Conservation (phyloP, 352 stramenopile genomes). For the Saprolegnia diclina region DNA sequence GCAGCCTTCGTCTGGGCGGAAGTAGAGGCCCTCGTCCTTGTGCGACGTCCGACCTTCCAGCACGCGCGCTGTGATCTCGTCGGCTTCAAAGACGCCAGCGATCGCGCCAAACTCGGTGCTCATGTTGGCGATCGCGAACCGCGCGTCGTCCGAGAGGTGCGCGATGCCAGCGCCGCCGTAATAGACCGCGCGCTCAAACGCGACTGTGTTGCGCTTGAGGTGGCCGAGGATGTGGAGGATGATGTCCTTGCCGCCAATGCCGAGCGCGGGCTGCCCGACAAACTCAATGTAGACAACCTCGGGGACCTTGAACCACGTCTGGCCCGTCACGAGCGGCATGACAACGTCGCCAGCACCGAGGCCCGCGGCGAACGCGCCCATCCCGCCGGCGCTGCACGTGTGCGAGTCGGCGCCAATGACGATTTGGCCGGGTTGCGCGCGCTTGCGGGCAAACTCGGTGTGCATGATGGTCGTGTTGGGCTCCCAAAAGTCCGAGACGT, state of each 20-base stretch:
- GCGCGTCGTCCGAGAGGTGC: slow-evolving; percentile 66
- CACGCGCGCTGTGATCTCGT: slow-evolving; percentile 64
- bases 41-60: slow-evolving; percentile 48
- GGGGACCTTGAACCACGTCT: slow-evolving; percentile 83
- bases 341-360: slow-evolving; percentile 72
- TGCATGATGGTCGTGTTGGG: slow-evolving; percentile 85
- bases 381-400: slow-evolving; percentile 68
- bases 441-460: slow-evolving; percentile 73
- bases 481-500: slow-evolving; percentile 68
- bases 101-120: slow-evolving; percentile 78
- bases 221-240: slow-evolving; percentile 74
- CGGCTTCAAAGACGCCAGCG: slow-evolving; percentile 70
- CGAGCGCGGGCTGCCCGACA: slow-evolving; percentile 50
- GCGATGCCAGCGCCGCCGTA: slow-evolving; percentile 59
- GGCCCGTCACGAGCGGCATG: slow-evolving; percentile 73
- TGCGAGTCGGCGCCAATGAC: slow-evolving; percentile 75
- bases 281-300: slow-evolving; percentile 79
- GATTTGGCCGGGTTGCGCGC: slow-evolving; percentile 75
- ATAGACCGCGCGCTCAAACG: slow-evolving; percentile 73
- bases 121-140: slow-evolving; percentile 80
- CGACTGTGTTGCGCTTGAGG: slow-evolving; percentile 78
- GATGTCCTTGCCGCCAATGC: slow-evolving; percentile 76
- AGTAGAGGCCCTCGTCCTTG: slow-evolving; percentile 68
- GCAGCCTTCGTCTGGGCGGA: slow-evolving; percentile 57
- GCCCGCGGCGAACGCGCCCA: slow-evolving; percentile 68